Base-by-base conservation (phyloP, 2,329 filamentous ascomycete species). In the Colletotrichum falcatum region DNA sequence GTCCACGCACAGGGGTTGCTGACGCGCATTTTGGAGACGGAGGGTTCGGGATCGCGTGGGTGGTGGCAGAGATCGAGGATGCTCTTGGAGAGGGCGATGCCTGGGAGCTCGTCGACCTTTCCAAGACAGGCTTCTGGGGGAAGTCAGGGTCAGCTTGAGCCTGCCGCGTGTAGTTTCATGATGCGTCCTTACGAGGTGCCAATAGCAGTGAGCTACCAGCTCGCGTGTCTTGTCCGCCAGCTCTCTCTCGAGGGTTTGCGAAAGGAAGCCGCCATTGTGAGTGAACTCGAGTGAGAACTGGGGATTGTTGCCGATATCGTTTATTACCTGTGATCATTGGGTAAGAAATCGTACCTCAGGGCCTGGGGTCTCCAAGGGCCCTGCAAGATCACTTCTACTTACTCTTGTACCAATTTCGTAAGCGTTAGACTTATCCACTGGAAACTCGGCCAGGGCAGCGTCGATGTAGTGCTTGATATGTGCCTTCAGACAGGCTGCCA, bases 391-490 rank as follows among this genome's bases (percentile, higher is more conserved):
- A 35, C 12, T n/a, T 20, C 59, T 16, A 53, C 71, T 61, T 78
- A 82, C 81, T 74, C 76, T 73, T 30, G 76, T 62, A 3, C 78
- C 76, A 35, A 83, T 77, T 2, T 76, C 73, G 18, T 78, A 64
- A 11, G 76, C 55, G 8, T 73, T 73, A 16, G 77, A 79, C 42
- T 69, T 58, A 1, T 71, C 72, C 2, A 37, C 30, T 1, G 77
- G 71, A 0, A 83, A 61, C n/a, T 70, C 37, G 2, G 70, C 39
- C 18, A 81, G 62, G 0, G 74, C 75, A 16, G 64, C 61, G 63
- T 75, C 72, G 18, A 83, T 75, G 33, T 78, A 76, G 1, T 81
- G 81, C 5, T 80, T 66, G 1, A 83, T 75, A 44, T 81, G 79
- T 1, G 72, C 64, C 28, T 72, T 73, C 11, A 82, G 51, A 44